Conservation (phyloP, 495 filamentous ascomycete genomes). For the Neurospora intermedia region DNA sequence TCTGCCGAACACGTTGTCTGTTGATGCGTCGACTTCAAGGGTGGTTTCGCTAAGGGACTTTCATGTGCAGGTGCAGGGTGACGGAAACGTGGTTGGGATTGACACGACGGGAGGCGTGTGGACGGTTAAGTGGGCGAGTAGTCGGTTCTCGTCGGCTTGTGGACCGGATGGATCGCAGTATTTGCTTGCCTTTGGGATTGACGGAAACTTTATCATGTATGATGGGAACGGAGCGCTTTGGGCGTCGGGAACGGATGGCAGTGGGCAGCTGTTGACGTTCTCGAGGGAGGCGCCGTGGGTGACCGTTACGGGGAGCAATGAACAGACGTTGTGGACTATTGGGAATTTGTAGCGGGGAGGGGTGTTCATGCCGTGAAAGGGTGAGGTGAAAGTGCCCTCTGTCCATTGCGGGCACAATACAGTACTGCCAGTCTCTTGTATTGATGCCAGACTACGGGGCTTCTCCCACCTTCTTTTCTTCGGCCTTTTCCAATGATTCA, state of each 20-base stretch:
- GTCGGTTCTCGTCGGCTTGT: not conserved
- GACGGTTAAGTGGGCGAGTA: constrained; percentile 7
- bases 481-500: not conserved
- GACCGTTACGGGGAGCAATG: not conserved
- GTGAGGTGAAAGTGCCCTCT: not conserved
- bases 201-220: constrained; percentile 2
- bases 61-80: constrained; percentile 9
- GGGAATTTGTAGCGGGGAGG: not conserved
- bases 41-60: constrained; percentile 3
- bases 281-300: constrained; percentile 5
- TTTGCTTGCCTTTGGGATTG: not conserved
- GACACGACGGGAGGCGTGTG: constrained; percentile 7
- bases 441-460: not conserved
- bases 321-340: constrained; percentile 6
- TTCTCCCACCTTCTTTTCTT: not conserved
- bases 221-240: constrained; percentile 5
- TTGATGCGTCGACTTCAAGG: not conserved
- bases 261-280: constrained; percentile 1
- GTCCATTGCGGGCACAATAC: not conserved
- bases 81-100: constrained; percentile 10
- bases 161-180: constrained; percentile 3
- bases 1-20: not conserved
- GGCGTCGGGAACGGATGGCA: constrained; percentile 2
- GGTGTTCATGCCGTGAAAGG: not conserved
- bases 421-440: not conserved